Evolutionary conservation across 805 yeast genomes (phyloP), one percentile per base, ranked within the genome.

Genomic region (Suhomyces prunicola): DNA sequence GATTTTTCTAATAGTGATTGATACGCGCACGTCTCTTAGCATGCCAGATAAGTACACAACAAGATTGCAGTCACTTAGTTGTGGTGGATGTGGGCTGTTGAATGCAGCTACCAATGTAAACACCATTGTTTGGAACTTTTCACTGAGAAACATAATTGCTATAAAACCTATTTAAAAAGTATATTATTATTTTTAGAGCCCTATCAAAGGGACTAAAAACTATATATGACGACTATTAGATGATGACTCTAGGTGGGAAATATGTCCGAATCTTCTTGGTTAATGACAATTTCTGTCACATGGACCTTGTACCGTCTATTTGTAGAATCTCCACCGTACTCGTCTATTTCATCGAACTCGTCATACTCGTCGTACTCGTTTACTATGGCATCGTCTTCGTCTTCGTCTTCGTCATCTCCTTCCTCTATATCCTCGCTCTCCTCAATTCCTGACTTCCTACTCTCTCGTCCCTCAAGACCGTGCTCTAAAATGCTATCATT

Each of bases 271-370:
- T 72, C 78, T 42, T 61, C 59, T 39, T 72, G 78, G 53, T 70
- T 62, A 24, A 75, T 68, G 10, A 70, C 55, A 6, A 75, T 73
- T 27, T 75, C 80, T 5, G 77, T 72, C 26, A 75, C 80, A 36
- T 69, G 72, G 12, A 75, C 77, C 53, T 66, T 70, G 59, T 73
- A 69, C 36, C 62, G 54, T 47, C 65, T 47, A 48, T 58, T 63
- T 39, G 63, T 54, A 9, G 65, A 56, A 33, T 62, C 66, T 24
- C 61, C 66, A 10, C 60, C 63, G 54, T 67, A 62, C 27, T 57
- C 63, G 33, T 46, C 53, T 44, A 57, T 55, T 15, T 54, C 57
- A n/a, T 54, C 50, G 33, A 42, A 44, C 8, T 61, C 62, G 41
- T 62, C 65, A 41, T 56, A 57, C 36, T 62, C 65, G 24, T 60